Evolutionary conservation across 192 early-diverging fungal genomes (phyloP).

Genomic region (Umbelopsis ramanniana): DNA sequence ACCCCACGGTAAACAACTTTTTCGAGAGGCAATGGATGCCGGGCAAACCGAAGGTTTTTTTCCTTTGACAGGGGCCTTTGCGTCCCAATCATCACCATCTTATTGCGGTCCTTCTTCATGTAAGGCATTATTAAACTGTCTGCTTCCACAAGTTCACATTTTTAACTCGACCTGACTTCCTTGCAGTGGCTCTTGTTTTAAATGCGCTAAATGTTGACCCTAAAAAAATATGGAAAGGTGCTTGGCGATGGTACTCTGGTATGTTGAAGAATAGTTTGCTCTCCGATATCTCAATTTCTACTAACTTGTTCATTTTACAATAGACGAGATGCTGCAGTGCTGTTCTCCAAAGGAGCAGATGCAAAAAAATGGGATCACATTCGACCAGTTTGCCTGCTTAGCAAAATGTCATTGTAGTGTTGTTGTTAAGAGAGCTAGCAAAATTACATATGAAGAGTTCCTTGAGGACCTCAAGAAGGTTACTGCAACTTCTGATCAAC

Average conservation of each 20-base stretch:
- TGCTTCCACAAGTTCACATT: no score
- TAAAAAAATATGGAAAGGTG: conserved; percentile 87
- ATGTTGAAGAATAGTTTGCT: background rate
- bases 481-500: conserved; percentile 69
- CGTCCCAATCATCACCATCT: conserved; percentile 88
- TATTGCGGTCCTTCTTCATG: conserved; percentile 86
- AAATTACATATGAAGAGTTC: conserved; percentile 77
- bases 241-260: conserved; percentile 83
- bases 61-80: conserved; percentile 85
- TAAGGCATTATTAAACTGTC: background rate
- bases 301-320: conserved; percentile 26
- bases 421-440: conserved; percentile 70
- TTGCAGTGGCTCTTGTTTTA: conserved; percentile 82
- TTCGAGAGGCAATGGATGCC: conserved; percentile 75
- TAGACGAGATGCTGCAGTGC: conserved; percentile 75
- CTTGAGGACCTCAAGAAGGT: conserved; percentile 71
- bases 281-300: background rate
- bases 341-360: conserved; percentile 73
- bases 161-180: background rate
- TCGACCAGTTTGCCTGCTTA: conserved; percentile 88
- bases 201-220: conserved; percentile 94
- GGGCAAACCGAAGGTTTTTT: conserved; percentile 89
- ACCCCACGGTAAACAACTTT: conserved; percentile 72
- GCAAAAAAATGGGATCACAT: conserved; percentile 85
- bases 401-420: conserved; percentile 88